Evolutionary conservation across 805 yeast genomes (phyloP).

Genomic region (Maudiozyma serrabonitensis): DNA sequence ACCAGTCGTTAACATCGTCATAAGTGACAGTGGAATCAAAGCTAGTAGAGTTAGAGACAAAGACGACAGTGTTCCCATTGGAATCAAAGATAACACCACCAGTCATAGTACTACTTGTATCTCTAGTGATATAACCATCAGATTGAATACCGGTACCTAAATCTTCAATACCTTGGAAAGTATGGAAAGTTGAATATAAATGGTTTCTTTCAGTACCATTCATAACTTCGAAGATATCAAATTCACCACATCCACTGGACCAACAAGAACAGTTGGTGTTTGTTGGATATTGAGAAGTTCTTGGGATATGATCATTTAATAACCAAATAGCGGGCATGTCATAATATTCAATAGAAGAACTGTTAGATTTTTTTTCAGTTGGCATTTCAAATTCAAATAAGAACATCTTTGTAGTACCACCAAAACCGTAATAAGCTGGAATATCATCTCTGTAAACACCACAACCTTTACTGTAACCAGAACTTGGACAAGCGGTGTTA

Average conservation of each 20-base stretch:
- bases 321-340: constrained; percentile 75
- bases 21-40: constrained; percentile 39
- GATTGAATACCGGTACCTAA: constrained; percentile 51
- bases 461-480: constrained; percentile 53
- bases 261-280: constrained; percentile 63
- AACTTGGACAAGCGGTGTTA: constrained; percentile 42
- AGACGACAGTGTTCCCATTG: constrained; percentile 52
- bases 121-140: constrained; percentile 48
- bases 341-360: constrained; percentile 30
- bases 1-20: constrained; percentile 38
- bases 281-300: constrained; percentile 59
- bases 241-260: constrained; percentile 73
- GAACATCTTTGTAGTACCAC: constrained; percentile 61
- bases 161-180: constrained; percentile 54
- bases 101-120: constrained; percentile 39
- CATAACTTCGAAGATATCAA: constrained; percentile 67
- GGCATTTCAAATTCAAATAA: constrained; percentile 65
- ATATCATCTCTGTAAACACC: constrained; percentile 69
- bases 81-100: constrained; percentile 68
- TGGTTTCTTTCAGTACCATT: constrained; percentile 47
- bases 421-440: constrained; percentile 65
- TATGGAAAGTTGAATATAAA: constrained; percentile 62
- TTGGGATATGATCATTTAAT: constrained; percentile 59
- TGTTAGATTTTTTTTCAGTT: constrained; percentile 34
- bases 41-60: constrained; percentile 44